These are phyloP conservation scores for Poa pratensis DNA, from an alignment of 176 grass and related monocot genomes.

Conservation along the genomic window DNA sequence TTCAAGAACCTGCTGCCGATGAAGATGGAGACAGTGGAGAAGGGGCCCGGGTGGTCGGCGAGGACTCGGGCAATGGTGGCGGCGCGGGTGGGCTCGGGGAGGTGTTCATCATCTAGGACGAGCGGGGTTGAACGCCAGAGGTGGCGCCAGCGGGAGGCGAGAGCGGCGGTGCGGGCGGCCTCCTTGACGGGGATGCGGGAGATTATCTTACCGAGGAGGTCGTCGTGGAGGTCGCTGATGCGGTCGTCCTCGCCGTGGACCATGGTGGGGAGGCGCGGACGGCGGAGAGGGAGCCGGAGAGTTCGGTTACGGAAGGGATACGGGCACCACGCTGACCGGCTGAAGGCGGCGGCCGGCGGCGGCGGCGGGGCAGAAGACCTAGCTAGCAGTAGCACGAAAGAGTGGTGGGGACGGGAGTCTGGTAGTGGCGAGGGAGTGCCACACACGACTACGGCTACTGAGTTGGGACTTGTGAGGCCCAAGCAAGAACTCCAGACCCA, in stretches of 20 bases:
- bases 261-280: background rate
- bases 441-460: no score
- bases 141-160: slow-evolving; percentile 30
- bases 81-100: background rate
- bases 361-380: background rate
- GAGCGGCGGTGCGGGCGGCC: slow-evolving; percentile 20
- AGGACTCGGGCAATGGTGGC: background rate
- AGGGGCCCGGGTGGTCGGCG: background rate
- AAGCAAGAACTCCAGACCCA: no score
- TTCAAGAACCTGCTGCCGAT: background rate
- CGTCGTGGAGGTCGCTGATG: slow-evolving; percentile 43
- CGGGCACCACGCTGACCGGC: background rate
- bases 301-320: background rate
- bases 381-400: background rate
- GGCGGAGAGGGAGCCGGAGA: background rate
- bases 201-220: slow-evolving; percentile 14
- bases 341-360: background rate
- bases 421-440: no score
- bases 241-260: slow-evolving; percentile 9
- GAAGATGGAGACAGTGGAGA: background rate
- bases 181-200: slow-evolving; percentile 39
- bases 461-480: no score
- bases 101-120: slow-evolving; percentile 25
- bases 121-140: slow-evolving; percentile 37
- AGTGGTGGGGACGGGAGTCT: no score